These are phyloP conservation scores for Chrysoporthe cubensis DNA, from an alignment of 2,329 filamentous ascomycete species.

Conservation along the genomic window DNA sequence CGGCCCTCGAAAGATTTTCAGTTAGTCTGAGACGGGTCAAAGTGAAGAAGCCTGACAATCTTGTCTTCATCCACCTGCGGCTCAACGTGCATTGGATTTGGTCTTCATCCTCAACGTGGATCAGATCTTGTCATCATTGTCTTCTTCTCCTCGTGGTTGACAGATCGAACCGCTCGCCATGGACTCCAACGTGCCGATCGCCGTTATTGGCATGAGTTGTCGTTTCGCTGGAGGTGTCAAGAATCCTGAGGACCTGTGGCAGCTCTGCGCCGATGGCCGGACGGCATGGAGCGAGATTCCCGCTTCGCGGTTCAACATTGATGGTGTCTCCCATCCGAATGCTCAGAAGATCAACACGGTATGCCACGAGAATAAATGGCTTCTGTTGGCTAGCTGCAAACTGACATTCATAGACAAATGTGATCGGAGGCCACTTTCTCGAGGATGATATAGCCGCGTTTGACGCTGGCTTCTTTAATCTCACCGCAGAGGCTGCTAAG, in stretches of 20 bases:
- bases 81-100: not conserved
- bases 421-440: conserved; percentile 14
- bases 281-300: conserved; percentile 15
- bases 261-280: conserved; percentile 8
- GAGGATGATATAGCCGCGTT: conserved; percentile 11
- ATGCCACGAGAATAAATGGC: not conserved
- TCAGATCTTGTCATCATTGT: not conserved
- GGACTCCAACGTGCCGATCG: conserved; percentile 8
- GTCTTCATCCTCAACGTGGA: not conserved
- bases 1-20: not conserved
- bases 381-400: not conserved
- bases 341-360: conserved; percentile 1
- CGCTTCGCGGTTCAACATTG: conserved; percentile 1
- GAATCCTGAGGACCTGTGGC: conserved; percentile 42
- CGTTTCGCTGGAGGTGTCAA: conserved; percentile 42
- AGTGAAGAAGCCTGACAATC: conserved; percentile 4
- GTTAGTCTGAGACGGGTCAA: not conserved
- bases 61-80: not conserved
- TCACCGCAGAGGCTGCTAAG: conserved; percentile 6
- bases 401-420: conserved; percentile 3
- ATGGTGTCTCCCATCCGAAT: conserved; percentile 1
- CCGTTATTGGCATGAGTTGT: conserved; percentile 34
- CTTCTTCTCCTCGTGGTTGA: not conserved
- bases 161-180: not conserved
- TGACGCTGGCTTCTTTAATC: conserved; percentile 17